Conservation (phyloP, 306 rosid genomes). For the Trichosanthes cucumerina region DNA sequence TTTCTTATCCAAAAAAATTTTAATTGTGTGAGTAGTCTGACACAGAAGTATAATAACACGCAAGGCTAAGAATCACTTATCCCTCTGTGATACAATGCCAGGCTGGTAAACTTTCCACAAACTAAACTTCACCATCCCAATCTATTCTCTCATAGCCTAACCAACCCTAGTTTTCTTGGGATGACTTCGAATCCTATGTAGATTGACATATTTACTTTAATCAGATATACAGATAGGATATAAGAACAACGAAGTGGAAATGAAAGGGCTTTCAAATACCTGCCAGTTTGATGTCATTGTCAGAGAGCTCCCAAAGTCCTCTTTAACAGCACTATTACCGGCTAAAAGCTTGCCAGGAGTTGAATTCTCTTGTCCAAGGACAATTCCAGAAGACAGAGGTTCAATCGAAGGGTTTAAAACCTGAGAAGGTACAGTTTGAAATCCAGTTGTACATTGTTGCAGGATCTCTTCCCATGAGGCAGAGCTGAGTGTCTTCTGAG, state of each 20-base stretch:
- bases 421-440: conserved; percentile 37
- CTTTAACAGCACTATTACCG: conserved; percentile 23
- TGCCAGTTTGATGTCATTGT: conserved; percentile 51
- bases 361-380: conserved; percentile 31
- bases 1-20: too few species aligned
- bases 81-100: not conserved
- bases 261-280: conserved; percentile 30
- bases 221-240: not conserved
- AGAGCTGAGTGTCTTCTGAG: conserved; percentile 35
- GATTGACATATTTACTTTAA: not conserved
- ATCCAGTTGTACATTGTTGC: conserved; percentile 35
- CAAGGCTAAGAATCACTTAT: not conserved
- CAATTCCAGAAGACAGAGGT: conserved; percentile 28
- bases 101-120: not conserved
- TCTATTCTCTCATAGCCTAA: not conserved
- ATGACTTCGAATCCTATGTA: not conserved
- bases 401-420: conserved; percentile 33
- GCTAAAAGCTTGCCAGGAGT: conserved; percentile 20
- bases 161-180: not conserved
- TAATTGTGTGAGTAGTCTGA: not conserved
- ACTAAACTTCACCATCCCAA: not conserved
- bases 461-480: conserved; percentile 56
- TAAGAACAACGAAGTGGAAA: not conserved
- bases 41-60: not conserved
- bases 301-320: conserved; percentile 33